Base-by-base conservation (phyloP, 2,329 filamentous ascomycete species). In the Aulographum hederae region DNA sequence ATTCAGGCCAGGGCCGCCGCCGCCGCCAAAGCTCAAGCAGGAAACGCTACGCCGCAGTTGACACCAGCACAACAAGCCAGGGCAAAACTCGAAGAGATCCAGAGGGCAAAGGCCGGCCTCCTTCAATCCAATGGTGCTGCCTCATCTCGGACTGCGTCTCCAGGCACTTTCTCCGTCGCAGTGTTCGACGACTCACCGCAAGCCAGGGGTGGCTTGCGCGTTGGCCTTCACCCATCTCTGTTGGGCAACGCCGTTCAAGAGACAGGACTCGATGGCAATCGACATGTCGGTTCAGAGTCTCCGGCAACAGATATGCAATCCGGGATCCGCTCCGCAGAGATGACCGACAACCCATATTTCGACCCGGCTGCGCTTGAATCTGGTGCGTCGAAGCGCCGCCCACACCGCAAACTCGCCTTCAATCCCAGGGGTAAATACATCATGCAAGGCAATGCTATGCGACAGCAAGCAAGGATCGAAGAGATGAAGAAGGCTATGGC, bases 361-460 rank as follows among this genome's bases (percentile, higher is more conserved):
- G 81, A 91, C 44, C 64, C 76, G 5, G 75, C 59, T 40, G 53
- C 73, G 10, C 65, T 68, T n/a, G 58, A 65, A 4, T 25, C 21
- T 25, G 63, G 64, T 40, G 58, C 60, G 33, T 46, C 56, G 39
- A 61, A 52, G 45, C 79, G 76, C 43, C 61, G 67, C 23, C 68
- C 84, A 31, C 66, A 78, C 39, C 69, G 81, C 8, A 73, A 80
- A 40, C 64, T 98, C 13, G 60, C 82, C 10, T 95, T 98, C 61
- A 93, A 94, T 45, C 75, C 85, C 43, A 91, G 92, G 52, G 89
- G 89, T 32, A 95, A 95, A 65, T 95, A 93, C 47, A 93, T 95
- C 37, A 77, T 84, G 40, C 86, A 95, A 55, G 89, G 80, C 5
- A 86, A 81, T 50, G 85, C 85, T 34, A 60, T 94, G 32, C 75